These are phyloP conservation scores for Cryoendolithus antarcticus DNA, from an alignment of 2,329 filamentous ascomycete genomes.

Conservation along the genomic window DNA sequence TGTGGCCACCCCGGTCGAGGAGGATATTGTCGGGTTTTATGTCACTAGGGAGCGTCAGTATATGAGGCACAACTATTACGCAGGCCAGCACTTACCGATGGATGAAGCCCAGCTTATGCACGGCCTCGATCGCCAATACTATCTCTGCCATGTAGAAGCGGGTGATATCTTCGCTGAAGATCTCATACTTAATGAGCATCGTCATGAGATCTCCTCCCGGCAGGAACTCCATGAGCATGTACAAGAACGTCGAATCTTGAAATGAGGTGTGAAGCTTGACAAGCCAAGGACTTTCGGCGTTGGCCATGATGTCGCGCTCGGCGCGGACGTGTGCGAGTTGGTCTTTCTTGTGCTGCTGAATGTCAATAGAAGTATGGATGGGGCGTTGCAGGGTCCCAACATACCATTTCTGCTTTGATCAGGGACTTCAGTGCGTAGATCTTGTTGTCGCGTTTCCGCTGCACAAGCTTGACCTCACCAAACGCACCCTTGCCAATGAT, in stretches of 20 bases:
- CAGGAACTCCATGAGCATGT: conserved; percentile 99
- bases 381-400: too few relatives aligned
- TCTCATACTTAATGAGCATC: conserved; percentile 99
- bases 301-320: conserved; percentile 92
- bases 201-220: conserved; percentile 98
- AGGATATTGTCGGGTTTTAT: conserved; percentile 99
- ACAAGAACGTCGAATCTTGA: conserved; percentile 90
- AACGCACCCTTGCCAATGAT: conserved; percentile 99
- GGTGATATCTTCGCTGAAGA: conserved; percentile 97
- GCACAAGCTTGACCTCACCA: conserved; percentile 93
- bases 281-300: conserved; percentile 99
- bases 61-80: not conserved
- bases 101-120: conserved; percentile 95
- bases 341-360: conserved; percentile 77
- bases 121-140: conserved; percentile 93
- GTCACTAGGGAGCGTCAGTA: conserved; percentile 47
- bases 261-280: conserved; percentile 98
- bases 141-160: conserved; percentile 99
- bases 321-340: conserved; percentile 94
- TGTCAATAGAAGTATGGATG: not conserved
- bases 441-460: conserved; percentile 90
- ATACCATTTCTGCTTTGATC: conserved; percentile 93
- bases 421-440: conserved; percentile 97
- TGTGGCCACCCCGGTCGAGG: conserved; percentile 85
- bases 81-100: conserved; percentile 55